Evolutionary conservation across 768 basidiomycete genomes (phyloP).

Genomic region (Hygrophoropsis aurantiaca): DNA sequence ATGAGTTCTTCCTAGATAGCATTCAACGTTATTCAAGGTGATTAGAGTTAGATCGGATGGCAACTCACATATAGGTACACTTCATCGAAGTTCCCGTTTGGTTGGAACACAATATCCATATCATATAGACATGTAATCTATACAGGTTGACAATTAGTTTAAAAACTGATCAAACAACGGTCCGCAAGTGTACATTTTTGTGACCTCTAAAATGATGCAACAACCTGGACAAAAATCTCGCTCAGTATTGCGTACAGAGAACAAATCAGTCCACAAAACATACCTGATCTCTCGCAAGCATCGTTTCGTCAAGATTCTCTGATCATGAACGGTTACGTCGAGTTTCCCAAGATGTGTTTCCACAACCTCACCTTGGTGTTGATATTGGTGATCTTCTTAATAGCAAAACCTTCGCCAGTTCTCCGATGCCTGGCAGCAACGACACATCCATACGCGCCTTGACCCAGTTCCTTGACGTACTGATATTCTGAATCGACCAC

Average conservation of each 20-base stretch:
- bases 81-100: slow-evolving; percentile 91
- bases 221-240: slow-evolving; percentile 48
- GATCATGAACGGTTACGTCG: slow-evolving; percentile 7
- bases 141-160: slow-evolving; percentile 16
- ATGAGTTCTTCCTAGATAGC: slow-evolving; percentile 90
- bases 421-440: slow-evolving; percentile 81
- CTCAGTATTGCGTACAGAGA: neutral
- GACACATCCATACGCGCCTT: slow-evolving; percentile 93
- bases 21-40: neutral
- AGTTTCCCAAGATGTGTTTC: no score
- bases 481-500: slow-evolving; percentile 87
- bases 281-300: slow-evolving; percentile 94
- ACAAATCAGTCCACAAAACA: slow-evolving; percentile 17
- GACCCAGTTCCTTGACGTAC: slow-evolving; percentile 96
- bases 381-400: slow-evolving; percentile 96
- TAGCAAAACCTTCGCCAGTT: slow-evolving; percentile 87
- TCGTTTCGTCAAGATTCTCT: slow-evolving; percentile 96
- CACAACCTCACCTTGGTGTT: slow-evolving; percentile 75
- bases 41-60: neutral
- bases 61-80: slow-evolving; percentile 84
- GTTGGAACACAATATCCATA: slow-evolving; percentile 96
- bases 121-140: slow-evolving; percentile 97
- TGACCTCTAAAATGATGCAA: slow-evolving; percentile 98
- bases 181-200: slow-evolving; percentile 75
- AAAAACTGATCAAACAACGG: slow-evolving; percentile 6